Evolutionary conservation across 148 eudicot species (phyloP).

Genomic region (Chenopodium quinoa): DNA sequence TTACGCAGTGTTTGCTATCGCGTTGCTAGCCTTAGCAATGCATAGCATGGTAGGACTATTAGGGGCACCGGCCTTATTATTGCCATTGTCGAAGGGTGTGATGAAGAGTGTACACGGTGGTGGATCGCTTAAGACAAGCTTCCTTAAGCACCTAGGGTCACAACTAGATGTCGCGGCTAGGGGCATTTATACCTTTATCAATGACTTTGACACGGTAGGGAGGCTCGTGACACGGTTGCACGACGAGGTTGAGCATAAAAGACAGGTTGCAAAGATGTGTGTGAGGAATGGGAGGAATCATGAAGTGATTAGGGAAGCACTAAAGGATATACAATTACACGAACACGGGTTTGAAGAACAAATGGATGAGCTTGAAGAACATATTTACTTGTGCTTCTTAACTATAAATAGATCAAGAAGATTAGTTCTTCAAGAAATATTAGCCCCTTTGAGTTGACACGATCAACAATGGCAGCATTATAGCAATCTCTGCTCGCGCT

Average conservation of each 20-base stretch:
- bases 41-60: slow-evolving; percentile 53
- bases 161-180: slow-evolving; percentile 68
- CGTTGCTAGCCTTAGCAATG: slow-evolving; percentile 40
- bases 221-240: slow-evolving; percentile 56
- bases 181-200: slow-evolving; percentile 59
- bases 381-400: slow-evolving; percentile 66
- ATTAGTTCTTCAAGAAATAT: slow-evolving; percentile 39
- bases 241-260: slow-evolving; percentile 66
- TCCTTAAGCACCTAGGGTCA: slow-evolving; percentile 28
- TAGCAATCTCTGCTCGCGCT: not conserved
- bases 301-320: slow-evolving; percentile 56
- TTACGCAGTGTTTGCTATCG: slow-evolving; percentile 32
- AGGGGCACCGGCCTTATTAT: slow-evolving; percentile 44
- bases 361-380: slow-evolving; percentile 76
- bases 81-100: slow-evolving; percentile 29
- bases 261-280: slow-evolving; percentile 50
- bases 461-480: not conserved
- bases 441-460: slow-evolving; percentile 14
- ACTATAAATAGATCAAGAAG: slow-evolving; percentile 72
- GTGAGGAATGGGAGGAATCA: slow-evolving; percentile 43
- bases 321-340: slow-evolving; percentile 47
- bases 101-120: slow-evolving; percentile 22
- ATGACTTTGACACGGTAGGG: slow-evolving; percentile 70
- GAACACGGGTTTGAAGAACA: slow-evolving; percentile 55
- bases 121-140: slow-evolving; percentile 18